Conservation (phyloP, 2,329 filamentous ascomycete species). For the Exophiala sideris region DNA sequence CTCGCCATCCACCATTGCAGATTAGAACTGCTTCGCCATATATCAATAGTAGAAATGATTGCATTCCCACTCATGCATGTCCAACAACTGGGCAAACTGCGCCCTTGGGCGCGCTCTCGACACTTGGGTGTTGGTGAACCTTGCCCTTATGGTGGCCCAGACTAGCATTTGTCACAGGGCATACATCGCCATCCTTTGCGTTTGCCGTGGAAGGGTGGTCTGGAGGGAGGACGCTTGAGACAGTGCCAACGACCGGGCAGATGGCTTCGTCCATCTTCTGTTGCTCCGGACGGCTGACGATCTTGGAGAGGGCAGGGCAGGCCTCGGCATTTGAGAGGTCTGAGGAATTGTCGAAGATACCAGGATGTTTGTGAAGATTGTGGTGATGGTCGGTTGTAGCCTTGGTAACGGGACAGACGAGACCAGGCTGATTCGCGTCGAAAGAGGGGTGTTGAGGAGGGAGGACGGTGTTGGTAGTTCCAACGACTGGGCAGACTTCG, state of each 20-base stretch:
- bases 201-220: conserved; percentile 24
- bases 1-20: too few species aligned
- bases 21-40: neutral
- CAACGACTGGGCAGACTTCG: conserved; percentile 28
- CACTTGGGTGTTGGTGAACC: conserved; percentile 21
- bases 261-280: conserved; percentile 28
- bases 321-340: conserved; percentile 21
- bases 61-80: conserved; percentile 1
- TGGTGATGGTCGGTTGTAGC: conserved; percentile 29
- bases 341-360: conserved; percentile 16
- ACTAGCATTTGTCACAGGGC: conserved; percentile 27
- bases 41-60: neutral
- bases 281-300: conserved; percentile 24
- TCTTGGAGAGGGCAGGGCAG: conserved; percentile 26
- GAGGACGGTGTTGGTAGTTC: conserved; percentile 28
- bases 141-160: conserved; percentile 25
- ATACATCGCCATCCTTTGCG: conserved; percentile 23
- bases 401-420: conserved; percentile 26
- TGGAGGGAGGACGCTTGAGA: conserved; percentile 27
- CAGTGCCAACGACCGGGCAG: conserved; percentile 28
- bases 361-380: conserved; percentile 27
- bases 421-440: conserved; percentile 24
- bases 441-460: conserved; percentile 27
- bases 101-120: conserved; percentile 17
- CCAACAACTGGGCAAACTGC: conserved; percentile 26